phyloP scores from a whole-genome alignment of 2,329 filamentous ascomycete species.

The Colletotrichum sansevieriae region DNA sequence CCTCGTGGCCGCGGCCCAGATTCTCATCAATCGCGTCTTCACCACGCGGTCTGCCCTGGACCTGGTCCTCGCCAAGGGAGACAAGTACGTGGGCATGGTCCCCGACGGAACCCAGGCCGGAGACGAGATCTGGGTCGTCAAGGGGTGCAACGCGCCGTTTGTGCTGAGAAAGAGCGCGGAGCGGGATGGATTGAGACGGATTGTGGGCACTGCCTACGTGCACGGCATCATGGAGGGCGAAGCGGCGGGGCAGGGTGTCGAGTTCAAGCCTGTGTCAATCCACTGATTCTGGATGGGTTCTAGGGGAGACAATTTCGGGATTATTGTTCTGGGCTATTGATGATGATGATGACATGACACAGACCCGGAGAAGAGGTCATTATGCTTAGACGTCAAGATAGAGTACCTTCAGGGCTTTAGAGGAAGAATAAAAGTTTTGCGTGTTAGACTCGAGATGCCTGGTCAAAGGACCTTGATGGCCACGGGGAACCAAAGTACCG shows the following conservation, averaged over 20 bases:
- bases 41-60: conserved; percentile 33
- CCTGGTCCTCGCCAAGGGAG: conserved; percentile 30
- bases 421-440: neutral
- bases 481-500: neutral
- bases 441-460: neutral
- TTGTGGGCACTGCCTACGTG: conserved; percentile 38
- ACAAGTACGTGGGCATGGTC: conserved; percentile 35
- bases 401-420: neutral
- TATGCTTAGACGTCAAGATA: neutral
- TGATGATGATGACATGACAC: conserved; percentile 5
- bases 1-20: conserved; percentile 37
- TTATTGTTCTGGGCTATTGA: accelerated
- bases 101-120: conserved; percentile 32
- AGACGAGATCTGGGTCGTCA: conserved; percentile 38
- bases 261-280: conserved; percentile 33
- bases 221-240: conserved; percentile 38
- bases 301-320: neutral
- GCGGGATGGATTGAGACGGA: conserved; percentile 26
- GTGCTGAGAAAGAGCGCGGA: conserved; percentile 37
- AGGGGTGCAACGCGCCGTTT: conserved; percentile 40
- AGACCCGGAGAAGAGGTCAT: neutral
- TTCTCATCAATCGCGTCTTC: conserved; percentile 36
- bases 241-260: conserved; percentile 2
- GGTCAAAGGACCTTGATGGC: conserved; percentile 19
- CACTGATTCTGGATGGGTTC: conserved; percentile 13